Evolutionary conservation across 192 early-diverging fungal species (phyloP).

Genomic region (Backusella mclennaniae): DNA sequence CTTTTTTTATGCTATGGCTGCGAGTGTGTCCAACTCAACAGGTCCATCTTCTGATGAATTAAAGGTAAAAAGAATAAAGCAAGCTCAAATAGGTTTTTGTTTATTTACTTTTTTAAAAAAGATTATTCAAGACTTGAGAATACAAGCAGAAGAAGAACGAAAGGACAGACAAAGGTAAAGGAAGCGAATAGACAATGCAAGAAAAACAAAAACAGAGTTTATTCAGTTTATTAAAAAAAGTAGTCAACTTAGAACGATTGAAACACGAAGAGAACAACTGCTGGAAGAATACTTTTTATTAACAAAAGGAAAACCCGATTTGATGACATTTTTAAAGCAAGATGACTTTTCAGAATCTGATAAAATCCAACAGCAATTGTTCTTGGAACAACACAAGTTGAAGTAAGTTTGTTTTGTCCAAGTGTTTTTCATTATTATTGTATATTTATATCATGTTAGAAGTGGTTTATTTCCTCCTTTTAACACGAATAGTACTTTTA

Average conservation of each 20-base stretch:
- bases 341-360: conserved; percentile 16
- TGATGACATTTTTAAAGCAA: conserved; percentile 18
- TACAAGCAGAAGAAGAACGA: conserved; percentile 13
- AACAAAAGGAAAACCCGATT: conserved; percentile 11
- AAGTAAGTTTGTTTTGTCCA: not conserved
- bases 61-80: not conserved
- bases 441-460: not conserved
- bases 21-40: conserved; percentile 2
- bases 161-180: conserved; percentile 4
- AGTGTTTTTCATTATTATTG: not conserved
- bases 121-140: conserved; percentile 11
- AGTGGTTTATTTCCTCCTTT: conserved; percentile 6
- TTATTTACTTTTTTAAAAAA: not conserved
- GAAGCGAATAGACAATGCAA: not conserved
- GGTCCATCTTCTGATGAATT: conserved; percentile 8
- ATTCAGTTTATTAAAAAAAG: not conserved
- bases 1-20: conserved; percentile 7
- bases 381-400: conserved; percentile 18
- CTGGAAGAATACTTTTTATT: conserved; percentile 21
- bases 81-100: not conserved
- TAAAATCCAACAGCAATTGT: conserved; percentile 9
- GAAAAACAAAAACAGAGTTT: not conserved
- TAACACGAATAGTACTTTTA: not conserved
- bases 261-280: conserved; percentile 6
- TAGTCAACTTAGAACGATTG: conserved; percentile 8